Conservation (phyloP, 2,329 filamentous ascomycete genomes). For the Rosellinia necatrix region DNA sequence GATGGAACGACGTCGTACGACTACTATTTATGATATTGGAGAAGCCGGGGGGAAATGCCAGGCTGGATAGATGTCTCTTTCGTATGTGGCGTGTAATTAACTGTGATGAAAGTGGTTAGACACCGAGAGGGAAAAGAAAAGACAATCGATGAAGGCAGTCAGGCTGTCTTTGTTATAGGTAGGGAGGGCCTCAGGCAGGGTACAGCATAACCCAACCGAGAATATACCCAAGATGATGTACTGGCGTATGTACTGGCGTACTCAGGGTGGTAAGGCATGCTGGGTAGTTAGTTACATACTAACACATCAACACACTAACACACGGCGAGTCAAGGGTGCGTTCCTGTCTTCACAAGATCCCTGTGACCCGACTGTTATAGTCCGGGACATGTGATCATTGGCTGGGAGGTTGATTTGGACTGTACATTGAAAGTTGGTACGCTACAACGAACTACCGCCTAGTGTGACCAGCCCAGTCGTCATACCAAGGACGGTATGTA, state of each 20-base stretch:
- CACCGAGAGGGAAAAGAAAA: constrained; percentile 17
- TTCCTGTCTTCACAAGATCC: not conserved
- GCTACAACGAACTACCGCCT: too few relatives aligned
- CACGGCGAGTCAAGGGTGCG: constrained; percentile 14
- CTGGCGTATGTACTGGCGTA: too few relatives aligned
- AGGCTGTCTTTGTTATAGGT: constrained; percentile 21
- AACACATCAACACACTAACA: too few relatives aligned
- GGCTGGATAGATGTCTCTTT: constrained; percentile 7
- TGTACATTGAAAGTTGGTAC: constrained; percentile 9
- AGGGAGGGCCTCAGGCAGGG: too few relatives aligned
- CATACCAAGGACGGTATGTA: not conserved
- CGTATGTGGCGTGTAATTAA: constrained; percentile 14
- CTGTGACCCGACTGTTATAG: constrained; percentile 2
- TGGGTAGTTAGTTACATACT: too few relatives aligned
- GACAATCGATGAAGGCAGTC: constrained; percentile 15
- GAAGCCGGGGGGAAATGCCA: not conserved
- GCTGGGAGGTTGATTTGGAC: constrained; percentile 8
- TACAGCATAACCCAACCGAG: too few relatives aligned
- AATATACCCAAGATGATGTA: too few relatives aligned
- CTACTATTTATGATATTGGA: constrained; percentile 21
- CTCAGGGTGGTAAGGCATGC: too few relatives aligned
- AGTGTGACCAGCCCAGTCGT: constrained; percentile 10
- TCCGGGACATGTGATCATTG: constrained; percentile 7
- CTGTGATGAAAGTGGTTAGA: constrained; percentile 23
- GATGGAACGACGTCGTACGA: constrained; percentile 37